Base-by-base conservation (phyloP, 2,329 filamentous ascomycete genomes). In the Cytospora chrysosperma region DNA sequence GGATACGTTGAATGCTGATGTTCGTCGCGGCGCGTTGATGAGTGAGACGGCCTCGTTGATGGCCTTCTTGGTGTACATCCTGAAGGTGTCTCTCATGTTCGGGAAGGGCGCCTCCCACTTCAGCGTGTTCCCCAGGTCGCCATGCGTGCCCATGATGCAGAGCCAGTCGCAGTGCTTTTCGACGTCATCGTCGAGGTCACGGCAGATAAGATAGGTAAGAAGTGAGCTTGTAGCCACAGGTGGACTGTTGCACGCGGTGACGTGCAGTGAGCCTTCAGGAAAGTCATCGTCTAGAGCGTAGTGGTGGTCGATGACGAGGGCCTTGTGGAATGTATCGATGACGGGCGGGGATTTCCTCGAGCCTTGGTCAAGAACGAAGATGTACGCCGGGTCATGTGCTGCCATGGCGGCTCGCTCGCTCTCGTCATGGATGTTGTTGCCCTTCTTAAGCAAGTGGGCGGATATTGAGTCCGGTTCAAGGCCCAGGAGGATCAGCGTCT, bases 51-150 rank as follows among this genome's bases (percentile, higher is more conserved):
- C 85, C 17, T 86, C 82, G 65, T 87, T 88, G 60, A 90, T 73
- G 0, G 81, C 75, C 67, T 86, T 88, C 68, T 87, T 89, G 0
- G 85, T 84, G 68, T 88, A 78, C 17, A 72, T 75, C 68, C 88
- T 88, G 68, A 90, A 85, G 0, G 82, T 82, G 1, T 78, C 72
- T 21, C 76, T 78, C 85, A 90, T 88, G 65, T 89, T 84, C 1
- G 88, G 88, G 66, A 90, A 89, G 0, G 88, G 88, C 0, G 81
- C 79, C 26, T 84, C 75, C 88, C 88, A 90, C 70, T 88, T 89
- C 19, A 89, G 67, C 0, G 81, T 81, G 47, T 83, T 88, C 17
- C 87, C 87, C 0, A 90, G 77, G 67, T 90, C 88, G 3, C 87
- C 87, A 66, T 89, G 85, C 0, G 87, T 89, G 10, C 88, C 88